Evolutionary conservation across 306 rosid genomes (phyloP).

Genomic region (Alnus glutinosa): DNA sequence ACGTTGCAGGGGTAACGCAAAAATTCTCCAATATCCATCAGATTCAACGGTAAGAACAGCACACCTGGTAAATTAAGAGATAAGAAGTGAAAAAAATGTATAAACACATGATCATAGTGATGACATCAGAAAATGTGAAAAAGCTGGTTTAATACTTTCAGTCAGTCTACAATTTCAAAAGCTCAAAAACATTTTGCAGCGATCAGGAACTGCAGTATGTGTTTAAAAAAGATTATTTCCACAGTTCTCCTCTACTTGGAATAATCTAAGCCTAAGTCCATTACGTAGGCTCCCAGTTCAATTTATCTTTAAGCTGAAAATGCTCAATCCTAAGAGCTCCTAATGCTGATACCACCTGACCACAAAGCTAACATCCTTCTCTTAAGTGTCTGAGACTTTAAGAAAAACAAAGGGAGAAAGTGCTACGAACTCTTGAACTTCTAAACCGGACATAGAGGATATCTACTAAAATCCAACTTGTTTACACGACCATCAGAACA

Average conservation of each 20-base stretch:
- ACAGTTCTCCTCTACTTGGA: slow-evolving; percentile 1
- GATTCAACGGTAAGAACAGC: slow-evolving; percentile 45
- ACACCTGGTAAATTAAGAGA: slow-evolving; percentile 50
- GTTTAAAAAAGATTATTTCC: not conserved
- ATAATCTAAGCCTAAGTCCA: not conserved
- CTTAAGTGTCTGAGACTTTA: not conserved
- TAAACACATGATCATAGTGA: not conserved
- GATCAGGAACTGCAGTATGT: not conserved
- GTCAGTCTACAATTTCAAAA: too few species aligned
- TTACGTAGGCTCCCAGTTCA: not conserved
- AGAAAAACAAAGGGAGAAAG: not conserved
- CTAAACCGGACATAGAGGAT: not conserved
- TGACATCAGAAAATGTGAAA: too few species aligned
- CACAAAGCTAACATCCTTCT: not conserved
- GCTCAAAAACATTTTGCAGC: not conserved
- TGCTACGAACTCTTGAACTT: not conserved
- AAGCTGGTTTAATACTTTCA: too few species aligned
- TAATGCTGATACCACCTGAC: not conserved
- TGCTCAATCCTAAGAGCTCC: not conserved
- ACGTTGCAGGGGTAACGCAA: slow-evolving; percentile 47
- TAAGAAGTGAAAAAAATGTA: not conserved
- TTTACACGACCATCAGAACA: not conserved
- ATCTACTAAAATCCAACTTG: not conserved
- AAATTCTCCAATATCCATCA: slow-evolving; percentile 58
- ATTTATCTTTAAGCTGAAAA: not conserved